Evolutionary conservation across 2,329 filamentous ascomycete species (phyloP), one percentile per base, ranked within the genome.

Genomic region (Aspergillus sp.): DNA sequence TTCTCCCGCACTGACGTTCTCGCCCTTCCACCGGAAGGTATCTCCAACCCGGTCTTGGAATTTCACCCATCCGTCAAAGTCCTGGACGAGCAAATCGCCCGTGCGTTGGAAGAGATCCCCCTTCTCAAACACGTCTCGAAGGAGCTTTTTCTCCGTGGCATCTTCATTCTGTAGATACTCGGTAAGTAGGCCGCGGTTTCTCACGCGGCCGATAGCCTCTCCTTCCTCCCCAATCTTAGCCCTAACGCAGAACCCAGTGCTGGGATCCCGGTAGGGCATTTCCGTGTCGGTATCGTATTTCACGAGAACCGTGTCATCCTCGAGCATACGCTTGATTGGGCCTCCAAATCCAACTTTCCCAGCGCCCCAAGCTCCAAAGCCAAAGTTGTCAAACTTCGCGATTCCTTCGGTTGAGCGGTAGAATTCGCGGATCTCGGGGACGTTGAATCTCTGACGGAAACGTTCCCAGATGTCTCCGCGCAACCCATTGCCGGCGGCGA

Each of bases 331-430:
- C 12, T 73, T 67, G 15, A 80, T 64, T 1, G 74, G 73, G 0
- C 79, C 78, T 0, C 71, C 68, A 57, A 78, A 79, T 0, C 77
- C 79, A 20, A 80, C 68, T 27, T 77, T 78, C 0, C 78, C 78
- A 4, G 71, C 77, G 4, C 73, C 77, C 65, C 70, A 78, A 1
- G 73, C 65, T 4, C 76, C 76, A 22, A 64, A 65, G 17, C 73
- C 76, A 41, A 73, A 70, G 53, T 81, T 80, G 57, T 80, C 76
- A 37, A 76, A 79, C 37, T 77, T 78, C 6, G 76, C 75, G 1
- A 79, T 59, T 2, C 78, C 79, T 55, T 81, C 79, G 0, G 78
- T 81, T 3, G 76, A 77, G 4, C 77, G 70, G 58, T 80, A 81
- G 59, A 80, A 80, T 58, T 81, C 79, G 7, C 78, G 71, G 41